Conservation (phyloP, 805 yeast genomes). For the Pichia rugopelliculosa region DNA sequence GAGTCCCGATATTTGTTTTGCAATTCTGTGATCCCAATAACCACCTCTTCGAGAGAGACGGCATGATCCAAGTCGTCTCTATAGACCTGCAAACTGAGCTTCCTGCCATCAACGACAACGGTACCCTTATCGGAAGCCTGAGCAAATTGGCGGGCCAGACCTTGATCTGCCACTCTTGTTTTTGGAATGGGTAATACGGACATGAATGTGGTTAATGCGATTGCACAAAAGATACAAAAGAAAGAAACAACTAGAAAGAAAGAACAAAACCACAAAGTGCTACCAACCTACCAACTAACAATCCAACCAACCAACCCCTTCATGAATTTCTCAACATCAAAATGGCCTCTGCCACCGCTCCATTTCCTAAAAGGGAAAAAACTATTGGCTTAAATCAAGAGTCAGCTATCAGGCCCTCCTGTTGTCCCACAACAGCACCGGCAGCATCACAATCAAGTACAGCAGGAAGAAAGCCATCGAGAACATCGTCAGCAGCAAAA, state of each 20-base stretch:
- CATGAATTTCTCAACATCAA: background rate
- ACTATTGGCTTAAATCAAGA: no score
- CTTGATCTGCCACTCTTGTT: background rate
- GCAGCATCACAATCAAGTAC: conserved; percentile 1
- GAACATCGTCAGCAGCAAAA: background rate
- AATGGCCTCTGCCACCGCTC: no score
- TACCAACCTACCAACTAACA: no score
- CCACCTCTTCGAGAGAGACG: background rate
- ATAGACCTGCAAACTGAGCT: background rate
- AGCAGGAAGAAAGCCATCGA: background rate
- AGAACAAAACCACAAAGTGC: background rate
- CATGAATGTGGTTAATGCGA: no score
- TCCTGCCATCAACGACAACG: background rate
- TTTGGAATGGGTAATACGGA: background rate
- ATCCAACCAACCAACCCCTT: no score
- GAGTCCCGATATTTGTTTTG: background rate
- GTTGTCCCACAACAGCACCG: background rate
- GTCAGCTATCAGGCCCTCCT: background rate
- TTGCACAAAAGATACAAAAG: background rate
- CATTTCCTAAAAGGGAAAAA: no score
- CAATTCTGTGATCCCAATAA: background rate
- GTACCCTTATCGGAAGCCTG: background rate
- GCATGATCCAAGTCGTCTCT: background rate
- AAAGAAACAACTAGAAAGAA: background rate
- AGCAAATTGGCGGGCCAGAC: background rate